A percentile compares a stretch with the other conserved stretches of the same genome.
phyloP scores from a whole-genome alignment of 2,329 filamentous ascomycete genomes.

The Hypoxylon sp. region DNA sequence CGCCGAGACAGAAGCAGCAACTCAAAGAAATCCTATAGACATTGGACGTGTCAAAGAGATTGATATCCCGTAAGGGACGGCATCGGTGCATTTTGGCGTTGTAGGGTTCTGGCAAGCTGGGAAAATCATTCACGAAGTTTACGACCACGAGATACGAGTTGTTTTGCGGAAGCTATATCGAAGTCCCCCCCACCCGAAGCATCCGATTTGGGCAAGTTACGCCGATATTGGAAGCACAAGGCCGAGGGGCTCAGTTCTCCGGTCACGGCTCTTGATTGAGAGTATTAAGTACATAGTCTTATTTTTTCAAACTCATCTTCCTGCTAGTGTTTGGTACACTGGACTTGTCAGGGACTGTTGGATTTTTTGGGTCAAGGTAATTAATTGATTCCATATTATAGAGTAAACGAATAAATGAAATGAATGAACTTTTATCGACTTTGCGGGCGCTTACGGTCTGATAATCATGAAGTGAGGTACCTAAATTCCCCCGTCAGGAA shows the following conservation, averaged over 20 bases:
- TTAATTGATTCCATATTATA: constrained; percentile 17
- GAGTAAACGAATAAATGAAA: constrained; percentile 5
- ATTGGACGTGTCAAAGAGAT: neutral
- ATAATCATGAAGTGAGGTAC: neutral
- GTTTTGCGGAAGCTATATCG: constrained; percentile 14
- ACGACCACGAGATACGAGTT: constrained; percentile 34
- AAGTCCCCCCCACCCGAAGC: constrained; percentile 9
- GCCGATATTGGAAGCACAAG: constrained; percentile 1
- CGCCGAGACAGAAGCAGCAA: constrained; percentile 81
- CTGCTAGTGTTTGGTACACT: neutral
- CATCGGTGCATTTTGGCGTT: constrained; percentile 38
- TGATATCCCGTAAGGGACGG: constrained; percentile 17
- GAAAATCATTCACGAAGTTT: constrained; percentile 32
- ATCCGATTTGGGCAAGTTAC: constrained; percentile 11
- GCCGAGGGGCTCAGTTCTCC: constrained; percentile 8
- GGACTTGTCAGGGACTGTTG: constrained; percentile 14
- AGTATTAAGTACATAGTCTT: constrained; percentile 21
- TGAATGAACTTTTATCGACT: neutral
- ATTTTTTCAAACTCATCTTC: neutral
- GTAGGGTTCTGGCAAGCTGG: constrained; percentile 26
- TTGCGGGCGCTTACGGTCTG: neutral
- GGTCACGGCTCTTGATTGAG: constrained; percentile 11
- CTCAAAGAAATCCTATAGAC: constrained; percentile 81
- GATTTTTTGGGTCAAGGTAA: constrained; percentile 11
- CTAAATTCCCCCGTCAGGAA: neutral